These are phyloP conservation scores for Leucocoprinus birnbaumii DNA, from an alignment of 768 basidiomycete genomes.

Conservation along the genomic window DNA sequence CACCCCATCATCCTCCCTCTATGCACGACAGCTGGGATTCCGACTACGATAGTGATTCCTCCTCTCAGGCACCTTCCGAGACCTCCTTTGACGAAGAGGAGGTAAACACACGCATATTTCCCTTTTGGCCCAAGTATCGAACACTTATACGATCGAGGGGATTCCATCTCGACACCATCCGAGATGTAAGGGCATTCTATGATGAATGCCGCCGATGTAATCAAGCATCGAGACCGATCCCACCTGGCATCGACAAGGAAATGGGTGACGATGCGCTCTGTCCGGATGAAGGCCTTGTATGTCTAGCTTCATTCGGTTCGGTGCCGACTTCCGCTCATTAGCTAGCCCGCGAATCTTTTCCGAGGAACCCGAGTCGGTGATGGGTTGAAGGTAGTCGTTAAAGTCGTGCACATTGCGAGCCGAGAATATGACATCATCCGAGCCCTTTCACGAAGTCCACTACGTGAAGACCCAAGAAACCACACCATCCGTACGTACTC, in stretches of 20 bases:
- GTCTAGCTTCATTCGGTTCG: constrained; percentile 24
- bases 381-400: constrained; percentile 55
- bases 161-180: constrained; percentile 64
- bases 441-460: constrained; percentile 47
- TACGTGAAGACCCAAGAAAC: constrained; percentile 63
- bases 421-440: constrained; percentile 62
- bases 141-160: constrained; percentile 45
- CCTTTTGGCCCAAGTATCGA: constrained; percentile 61
- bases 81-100: constrained; percentile 59
- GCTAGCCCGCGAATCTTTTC: constrained; percentile 70
- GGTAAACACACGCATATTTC: constrained; percentile 54
- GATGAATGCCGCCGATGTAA: constrained; percentile 4
- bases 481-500: constrained; percentile 68
- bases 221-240: constrained; percentile 29
- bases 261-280: constrained; percentile 59
- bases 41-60: constrained; percentile 28
- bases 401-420: constrained; percentile 63
- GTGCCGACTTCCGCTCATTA: not conserved
- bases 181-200: constrained; percentile 64
- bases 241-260: constrained; percentile 22
- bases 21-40: constrained; percentile 23
- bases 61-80: constrained; percentile 43
- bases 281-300: constrained; percentile 68
- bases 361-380: constrained; percentile 55
- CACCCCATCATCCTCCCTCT: constrained; percentile 1